Evolutionary conservation across 2,329 filamentous ascomycete species (phyloP), one percentile per base, ranked within the genome.

Genomic region (Colletotrichum noveboracense): DNA sequence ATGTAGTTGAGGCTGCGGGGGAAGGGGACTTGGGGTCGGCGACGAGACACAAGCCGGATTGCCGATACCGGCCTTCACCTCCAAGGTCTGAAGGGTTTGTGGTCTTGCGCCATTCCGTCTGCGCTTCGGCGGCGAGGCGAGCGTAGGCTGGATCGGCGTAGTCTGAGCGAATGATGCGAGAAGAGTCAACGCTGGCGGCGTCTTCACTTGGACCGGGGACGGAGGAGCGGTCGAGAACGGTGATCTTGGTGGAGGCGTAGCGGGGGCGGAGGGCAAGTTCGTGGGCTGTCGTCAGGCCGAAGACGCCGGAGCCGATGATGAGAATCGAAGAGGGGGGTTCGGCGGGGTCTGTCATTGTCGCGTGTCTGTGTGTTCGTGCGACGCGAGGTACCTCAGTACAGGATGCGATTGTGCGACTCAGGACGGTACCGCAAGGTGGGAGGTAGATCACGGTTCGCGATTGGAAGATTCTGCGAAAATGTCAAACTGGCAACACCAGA

Each of bases 71-170:
- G 26, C 92, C 92, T 43, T 92, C 86, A 13, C 89, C 90, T 70
- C 92, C 93, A 66, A 93, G 86, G 26, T 90, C 87, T 48, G 82
- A 79, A 7, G 88, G 84, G 36, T 89, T 85, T 71, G 87, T 91
- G 79, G 84, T 84, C 82, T 89, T 90, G 79, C 93, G 91, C 94
- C 92, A 97, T 81, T 90, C 87, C 21, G 88, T 84, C 80, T 95
- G 94, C 2, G 96, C 95, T 43, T 91, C 87, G 21, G 91, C 89
- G 24, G 93, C 95, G 61, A 98, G 91, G 18, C 88, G 86, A 7
- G 95, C 91, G 84, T 98, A 98, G 26, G 93, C 90, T 0, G 91
- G 86, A 81, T 96, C 93, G 7, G 94, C 93, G 82, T 98, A 98
- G 88, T 98, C 96, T 66, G 91, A 86, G 72, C 92, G 89, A 78